A percentile compares a stretch with the other conserved stretches of the same genome.
phyloP scores from a whole-genome alignment of 192 early-diverging fungal genomes.

The Podila verticillata region DNA sequence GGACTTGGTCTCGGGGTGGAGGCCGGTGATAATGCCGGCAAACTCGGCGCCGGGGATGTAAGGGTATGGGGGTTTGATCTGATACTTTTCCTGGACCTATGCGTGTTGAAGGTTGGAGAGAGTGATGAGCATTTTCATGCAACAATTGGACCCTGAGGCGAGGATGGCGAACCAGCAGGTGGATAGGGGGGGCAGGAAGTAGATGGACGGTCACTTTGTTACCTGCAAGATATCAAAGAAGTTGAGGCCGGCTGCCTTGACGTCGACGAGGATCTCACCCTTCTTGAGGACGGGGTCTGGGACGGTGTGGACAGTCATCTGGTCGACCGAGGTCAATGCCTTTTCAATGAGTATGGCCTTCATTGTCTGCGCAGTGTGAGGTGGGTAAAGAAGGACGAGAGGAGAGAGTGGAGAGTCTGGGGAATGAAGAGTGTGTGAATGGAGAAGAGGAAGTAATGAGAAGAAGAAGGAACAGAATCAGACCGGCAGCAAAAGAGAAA shows the following conservation, averaged over 20 bases:
- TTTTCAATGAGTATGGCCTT: conserved; percentile 61
- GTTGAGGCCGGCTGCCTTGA: conserved; percentile 75
- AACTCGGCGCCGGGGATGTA: conserved; percentile 79
- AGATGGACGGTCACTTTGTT: not conserved
- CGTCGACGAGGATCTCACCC: conserved; percentile 71
- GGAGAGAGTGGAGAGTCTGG: not conserved
- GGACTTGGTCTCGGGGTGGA: conserved; percentile 46
- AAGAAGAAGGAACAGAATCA: not conserved
- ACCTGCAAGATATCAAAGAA: conserved; percentile 81
- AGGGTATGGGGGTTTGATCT: conserved; percentile 75
- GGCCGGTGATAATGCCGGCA: conserved; percentile 66
- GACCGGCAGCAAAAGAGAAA: not conserved
- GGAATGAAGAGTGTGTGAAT: conserved; percentile 1
- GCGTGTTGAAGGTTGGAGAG: not conserved
- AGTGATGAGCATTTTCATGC: not conserved
- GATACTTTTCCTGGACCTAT: conserved; percentile 79
- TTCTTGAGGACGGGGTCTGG: conserved; percentile 66
- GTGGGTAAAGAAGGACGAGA: not conserved
- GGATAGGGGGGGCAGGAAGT: too few species aligned
- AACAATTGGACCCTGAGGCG: too few species aligned
- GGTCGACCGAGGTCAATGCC: conserved; percentile 64
- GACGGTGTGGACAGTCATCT: conserved; percentile 64
- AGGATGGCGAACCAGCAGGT: too few species aligned
- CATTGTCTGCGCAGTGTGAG: conserved; percentile 4
- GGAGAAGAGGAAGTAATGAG: not conserved